Evolutionary conservation across 2,329 filamentous ascomycete species (phyloP).

Genomic region (Scedosporium apiospermum): DNA sequence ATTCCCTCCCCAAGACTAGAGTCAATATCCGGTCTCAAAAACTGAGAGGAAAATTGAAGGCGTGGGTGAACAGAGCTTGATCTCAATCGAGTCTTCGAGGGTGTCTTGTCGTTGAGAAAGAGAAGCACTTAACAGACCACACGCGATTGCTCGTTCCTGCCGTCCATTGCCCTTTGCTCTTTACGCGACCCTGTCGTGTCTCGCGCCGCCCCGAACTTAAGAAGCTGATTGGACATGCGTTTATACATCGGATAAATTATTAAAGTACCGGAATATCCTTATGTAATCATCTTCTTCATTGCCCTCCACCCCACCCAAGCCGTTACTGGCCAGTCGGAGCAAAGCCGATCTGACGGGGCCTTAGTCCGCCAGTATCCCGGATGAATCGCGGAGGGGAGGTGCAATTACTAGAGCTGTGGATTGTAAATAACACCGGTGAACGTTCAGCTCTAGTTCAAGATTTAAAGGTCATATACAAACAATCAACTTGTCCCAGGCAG

Average conservation of each 20-base stretch:
- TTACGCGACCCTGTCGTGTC: conserved; percentile 6
- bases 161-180: background rate
- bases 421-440: no score
- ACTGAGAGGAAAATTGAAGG: background rate
- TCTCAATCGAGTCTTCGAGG: no score
- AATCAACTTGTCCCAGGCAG: no score
- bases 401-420: no score
- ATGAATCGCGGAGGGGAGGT: no score
- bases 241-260: background rate
- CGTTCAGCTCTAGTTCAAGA: no score
- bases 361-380: no score
- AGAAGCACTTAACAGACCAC: background rate
- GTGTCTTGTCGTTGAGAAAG: background rate
- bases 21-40: no score
- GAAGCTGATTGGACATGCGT: background rate
- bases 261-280: background rate
- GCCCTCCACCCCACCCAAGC: background rate
- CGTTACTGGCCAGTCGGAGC: no score
- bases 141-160: background rate
- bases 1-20: no score
- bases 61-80: background rate
- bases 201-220: background rate
- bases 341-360: no score
- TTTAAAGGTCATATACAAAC: no score
- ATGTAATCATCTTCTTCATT: background rate